Evolutionary conservation across 306 rosid species (phyloP).

Genomic region (Prunus salicina): DNA sequence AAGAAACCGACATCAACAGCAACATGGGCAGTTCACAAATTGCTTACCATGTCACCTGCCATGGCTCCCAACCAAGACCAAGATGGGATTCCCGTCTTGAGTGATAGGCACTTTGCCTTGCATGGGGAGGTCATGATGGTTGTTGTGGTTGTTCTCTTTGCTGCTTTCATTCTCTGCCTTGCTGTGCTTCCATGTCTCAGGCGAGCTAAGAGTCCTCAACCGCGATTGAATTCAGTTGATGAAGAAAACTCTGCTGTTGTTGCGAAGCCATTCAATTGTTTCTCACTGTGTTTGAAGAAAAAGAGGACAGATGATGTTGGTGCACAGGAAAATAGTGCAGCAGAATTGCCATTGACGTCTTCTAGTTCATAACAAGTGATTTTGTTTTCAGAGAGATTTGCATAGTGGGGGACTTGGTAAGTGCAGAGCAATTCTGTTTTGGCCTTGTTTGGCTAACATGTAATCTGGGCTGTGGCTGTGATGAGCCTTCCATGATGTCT

Average conservation of each 20-base stretch:
- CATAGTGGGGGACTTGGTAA: background rate
- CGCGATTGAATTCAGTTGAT: background rate
- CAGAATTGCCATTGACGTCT: background rate
- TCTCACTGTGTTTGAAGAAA: background rate
- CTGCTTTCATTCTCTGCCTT: conserved; percentile 32
- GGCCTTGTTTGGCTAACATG: background rate
- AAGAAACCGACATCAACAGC: background rate
- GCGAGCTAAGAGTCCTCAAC: background rate
- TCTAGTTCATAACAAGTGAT: background rate
- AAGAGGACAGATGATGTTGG: background rate
- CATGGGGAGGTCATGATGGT: conserved; percentile 51
- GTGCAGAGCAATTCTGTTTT: no score
- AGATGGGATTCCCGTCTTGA: conserved; percentile 31
- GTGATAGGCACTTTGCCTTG: conserved; percentile 41
- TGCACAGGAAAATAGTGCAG: background rate
- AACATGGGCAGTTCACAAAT: background rate
- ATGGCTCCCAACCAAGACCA: conserved; percentile 22
- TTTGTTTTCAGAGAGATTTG: background rate
- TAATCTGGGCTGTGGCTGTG: background rate
- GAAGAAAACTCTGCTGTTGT: background rate
- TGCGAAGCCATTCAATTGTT: background rate
- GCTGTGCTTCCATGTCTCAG: conserved; percentile 29
- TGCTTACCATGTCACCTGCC: conserved; percentile 1
- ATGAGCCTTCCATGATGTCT: background rate
- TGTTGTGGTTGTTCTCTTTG: conserved; percentile 31